Evolutionary conservation across 2,329 filamentous ascomycete genomes (phyloP), one percentile per base, ranked within the genome.

Genomic region (Lachnum nothofagi): DNA sequence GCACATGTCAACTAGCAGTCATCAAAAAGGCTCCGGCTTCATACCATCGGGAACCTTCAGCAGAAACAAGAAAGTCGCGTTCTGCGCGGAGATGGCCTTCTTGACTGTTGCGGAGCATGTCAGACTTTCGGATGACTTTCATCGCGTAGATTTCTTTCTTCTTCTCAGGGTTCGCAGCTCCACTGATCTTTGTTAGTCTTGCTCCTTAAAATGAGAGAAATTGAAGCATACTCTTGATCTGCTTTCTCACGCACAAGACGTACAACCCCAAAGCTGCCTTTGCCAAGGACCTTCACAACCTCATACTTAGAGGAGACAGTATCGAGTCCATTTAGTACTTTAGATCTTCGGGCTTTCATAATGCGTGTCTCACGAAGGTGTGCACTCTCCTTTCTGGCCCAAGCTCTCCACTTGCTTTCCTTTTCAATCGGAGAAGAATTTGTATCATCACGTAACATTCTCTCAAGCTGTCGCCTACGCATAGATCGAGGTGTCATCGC

Each of bases 71-170:
- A 56, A 97, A 94, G 61, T 97, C 93, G 56, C 91, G 76, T 65
- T 98, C 91, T 0, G 91, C 91, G 29, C 89, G 82, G 17, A 98
- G 69, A 69, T 97, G 93, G 0, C 88, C 91, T 68, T 97, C 91
- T 69, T 97, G 93, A 54, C 85, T 85, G 52, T 89, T 93, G 10
- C 84, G 82, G 47, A 97, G 76, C 91, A 96, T 97, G 48, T 89
- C 83, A 1, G 88, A 88, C 65, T 98, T 98, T 49, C 86, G 83
- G 58, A 97, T 97, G 25, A 95, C 87, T 65, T 97, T 97, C 91
- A 97, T 96, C 12, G 93, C 93, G 65, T 85, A 97, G 0, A 95
- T 82, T 49, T 86, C 77, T 43, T 75, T 78, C 49, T 65, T 57
- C 49, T 54, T 60, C 12, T 41, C 31, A 10, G 19, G 14, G 10